Evolutionary conservation across 1,284 basidiomycete genomes (phyloP).

Genomic region (Marasmius sp.): DNA sequence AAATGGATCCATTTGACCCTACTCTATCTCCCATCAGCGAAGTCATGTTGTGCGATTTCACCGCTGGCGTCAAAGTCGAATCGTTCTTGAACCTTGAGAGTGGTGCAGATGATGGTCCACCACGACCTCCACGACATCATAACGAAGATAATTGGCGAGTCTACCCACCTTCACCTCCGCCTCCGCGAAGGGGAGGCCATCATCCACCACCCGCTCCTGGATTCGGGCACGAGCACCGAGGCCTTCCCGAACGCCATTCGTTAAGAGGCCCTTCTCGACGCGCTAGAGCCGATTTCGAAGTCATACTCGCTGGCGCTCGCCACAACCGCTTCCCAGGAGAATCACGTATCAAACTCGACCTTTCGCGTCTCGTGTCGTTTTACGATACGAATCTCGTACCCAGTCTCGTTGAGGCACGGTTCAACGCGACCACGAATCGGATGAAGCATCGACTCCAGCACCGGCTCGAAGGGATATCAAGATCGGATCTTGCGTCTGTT

Average conservation of each 20-base stretch:
- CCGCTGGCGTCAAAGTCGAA: slow-evolving; percentile 36
- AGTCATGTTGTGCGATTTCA: slow-evolving; percentile 53
- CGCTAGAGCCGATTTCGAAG: slow-evolving; percentile 9
- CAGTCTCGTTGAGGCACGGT: slow-evolving; percentile 32
- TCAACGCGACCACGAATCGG: slow-evolving; percentile 8
- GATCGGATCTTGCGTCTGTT: slow-evolving; percentile 19
- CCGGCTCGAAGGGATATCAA: slow-evolving; percentile 26
- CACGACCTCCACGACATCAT: no score
- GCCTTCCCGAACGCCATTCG: neutral
- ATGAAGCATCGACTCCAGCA: slow-evolving; percentile 32
- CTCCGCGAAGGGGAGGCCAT: neutral
- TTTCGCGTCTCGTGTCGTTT: slow-evolving; percentile 40
- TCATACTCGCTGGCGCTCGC: slow-evolving; percentile 36
- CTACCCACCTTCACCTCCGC: neutral
- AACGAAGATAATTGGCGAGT: no score
- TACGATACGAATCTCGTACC: slow-evolving; percentile 40
- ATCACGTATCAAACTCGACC: slow-evolving; percentile 41
- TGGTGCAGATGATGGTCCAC: neutral
- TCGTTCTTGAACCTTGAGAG: slow-evolving; percentile 26
- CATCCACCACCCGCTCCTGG: neutral
- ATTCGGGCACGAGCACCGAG: neutral
- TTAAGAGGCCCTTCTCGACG: neutral
- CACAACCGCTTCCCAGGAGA: slow-evolving; percentile 44
- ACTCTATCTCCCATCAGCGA: slow-evolving; percentile 33
- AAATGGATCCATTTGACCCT: neutral